Percentiles rank a stretch among this genome's conserved stretches.
phyloP scores from a whole-genome alignment of 2,329 filamentous ascomycete species.

The Penicillium digitatum region DNA sequence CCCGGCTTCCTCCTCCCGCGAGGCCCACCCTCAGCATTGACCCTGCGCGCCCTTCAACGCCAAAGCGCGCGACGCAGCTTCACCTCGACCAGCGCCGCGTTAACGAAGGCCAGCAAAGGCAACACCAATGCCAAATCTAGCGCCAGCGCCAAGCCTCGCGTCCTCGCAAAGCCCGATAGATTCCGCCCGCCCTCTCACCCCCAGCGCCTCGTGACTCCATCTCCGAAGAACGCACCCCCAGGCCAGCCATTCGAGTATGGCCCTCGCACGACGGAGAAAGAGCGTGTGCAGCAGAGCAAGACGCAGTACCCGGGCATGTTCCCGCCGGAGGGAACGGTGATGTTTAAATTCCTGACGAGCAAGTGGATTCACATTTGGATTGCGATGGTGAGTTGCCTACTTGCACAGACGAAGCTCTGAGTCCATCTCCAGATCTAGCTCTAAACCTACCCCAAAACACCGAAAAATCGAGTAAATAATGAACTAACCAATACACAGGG shows the following conservation, averaged over 20 bases:
- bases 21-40: slow-evolving; percentile 38
- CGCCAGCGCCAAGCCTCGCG: slow-evolving; percentile 54
- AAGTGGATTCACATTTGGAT: slow-evolving; percentile 74
- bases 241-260: slow-evolving; percentile 65
- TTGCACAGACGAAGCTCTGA: not conserved
- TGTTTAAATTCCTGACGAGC: slow-evolving; percentile 80
- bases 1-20: slow-evolving; percentile 66
- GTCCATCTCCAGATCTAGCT: too few relatives aligned
- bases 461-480: not conserved
- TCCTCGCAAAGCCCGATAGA: slow-evolving; percentile 80
- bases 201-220: slow-evolving; percentile 52
- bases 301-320: slow-evolving; percentile 86
- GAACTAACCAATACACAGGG: slow-evolving; percentile 44
- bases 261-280: slow-evolving; percentile 64
- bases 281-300: slow-evolving; percentile 54
- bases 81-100: slow-evolving; percentile 18
- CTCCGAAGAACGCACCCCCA: slow-evolving; percentile 8
- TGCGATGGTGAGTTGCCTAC: slow-evolving; percentile 61
- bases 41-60: slow-evolving; percentile 27
- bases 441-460: not conserved
- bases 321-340: slow-evolving; percentile 74
- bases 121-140: slow-evolving; percentile 20
- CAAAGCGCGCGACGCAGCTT: slow-evolving; percentile 25
- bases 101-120: slow-evolving; percentile 10
- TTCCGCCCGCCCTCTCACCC: slow-evolving; percentile 93